Base-by-base conservation (phyloP, 73 alveolate genomes). In the Halteria grandinella region DNA sequence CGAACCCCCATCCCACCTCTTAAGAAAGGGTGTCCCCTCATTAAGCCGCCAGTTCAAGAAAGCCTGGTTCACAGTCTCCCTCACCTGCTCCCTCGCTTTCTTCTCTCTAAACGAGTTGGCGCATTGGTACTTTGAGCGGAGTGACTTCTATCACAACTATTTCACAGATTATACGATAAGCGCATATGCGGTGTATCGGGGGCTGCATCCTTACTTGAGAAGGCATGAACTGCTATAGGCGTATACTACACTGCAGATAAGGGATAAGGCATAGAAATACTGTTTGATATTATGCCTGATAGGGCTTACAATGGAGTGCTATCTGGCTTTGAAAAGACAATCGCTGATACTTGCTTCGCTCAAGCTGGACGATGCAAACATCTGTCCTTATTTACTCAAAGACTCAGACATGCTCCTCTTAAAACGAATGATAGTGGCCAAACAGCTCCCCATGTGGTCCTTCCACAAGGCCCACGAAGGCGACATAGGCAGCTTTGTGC, bases 401-500 rank as follows among this genome's bases (percentile, higher is more conserved):
- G 77, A 60, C 10, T 36, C 37, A 17, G 57, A 60, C 3, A 6
- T 24, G 17, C 25, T 18, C n/a, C 12, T 40, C 12, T 1, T 60
- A 41, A 60, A 18, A 37, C 7, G 18, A 37, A 24, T 60, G 18
- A 14, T 37, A 1, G 10, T 40, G 24, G 4, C 3, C 41, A 60
- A 60, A 37, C 40, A 36, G 43, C 43, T 60, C 34, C 11, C 29
- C 1, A 10, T 60, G 1, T 24, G 49, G 49, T 40, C 20, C 24
- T 60, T 57, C 6, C 8, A 24, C 4, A 57, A 32, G 36, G 53
- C n/a, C 2, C 45, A 6, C 6, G 2, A 24, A 29, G 73, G 36
- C 14, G 53, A 53, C 6, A 36, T 60, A 60, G 77, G 77, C 20
- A 45, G 77, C 10, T 60, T 60, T 14, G 12, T 37, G 48, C 77